Evolutionary conservation across 116 monocot species (phyloP).

Genomic region (Phalaenopsis hybrid): DNA sequence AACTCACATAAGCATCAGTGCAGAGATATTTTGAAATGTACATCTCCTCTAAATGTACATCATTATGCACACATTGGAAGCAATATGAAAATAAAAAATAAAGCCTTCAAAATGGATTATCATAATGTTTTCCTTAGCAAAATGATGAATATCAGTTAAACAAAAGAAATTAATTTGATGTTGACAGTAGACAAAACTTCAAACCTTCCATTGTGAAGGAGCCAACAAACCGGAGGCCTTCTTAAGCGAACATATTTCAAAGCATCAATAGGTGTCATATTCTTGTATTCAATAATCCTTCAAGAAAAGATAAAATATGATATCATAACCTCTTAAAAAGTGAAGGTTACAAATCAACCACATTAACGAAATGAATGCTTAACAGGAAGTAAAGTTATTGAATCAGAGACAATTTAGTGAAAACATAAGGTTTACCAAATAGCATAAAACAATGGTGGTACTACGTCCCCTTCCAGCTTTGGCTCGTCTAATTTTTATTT

Average conservation of each 20-base stretch:
- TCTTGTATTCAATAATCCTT: constrained; percentile 30
- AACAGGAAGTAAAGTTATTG: not conserved
- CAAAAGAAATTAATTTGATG: not conserved
- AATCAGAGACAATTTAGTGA: not conserved
- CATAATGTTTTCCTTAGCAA: not conserved
- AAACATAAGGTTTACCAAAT: constrained; percentile 49
- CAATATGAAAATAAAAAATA: not conserved
- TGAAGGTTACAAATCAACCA: not conserved
- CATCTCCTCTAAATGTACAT: not conserved
- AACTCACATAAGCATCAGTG: no score
- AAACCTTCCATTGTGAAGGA: constrained; percentile 57
- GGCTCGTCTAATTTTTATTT: no score
- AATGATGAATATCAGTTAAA: not conserved
- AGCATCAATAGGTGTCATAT: constrained; percentile 53
- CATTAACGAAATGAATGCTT: not conserved
- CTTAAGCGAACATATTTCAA: constrained; percentile 47
- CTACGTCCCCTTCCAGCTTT: constrained; percentile 95
- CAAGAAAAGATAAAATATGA: not conserved
- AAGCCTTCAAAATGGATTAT: not conserved
- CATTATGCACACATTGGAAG: not conserved
- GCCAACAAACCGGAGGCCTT: constrained; percentile 60
- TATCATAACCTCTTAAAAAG: not conserved
- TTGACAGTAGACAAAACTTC: not conserved
- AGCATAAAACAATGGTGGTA: constrained; percentile 88
- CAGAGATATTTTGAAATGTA: no score